Base-by-base conservation (phyloP, 2,329 filamentous ascomycete species). In the Onygenales sp. region DNA sequence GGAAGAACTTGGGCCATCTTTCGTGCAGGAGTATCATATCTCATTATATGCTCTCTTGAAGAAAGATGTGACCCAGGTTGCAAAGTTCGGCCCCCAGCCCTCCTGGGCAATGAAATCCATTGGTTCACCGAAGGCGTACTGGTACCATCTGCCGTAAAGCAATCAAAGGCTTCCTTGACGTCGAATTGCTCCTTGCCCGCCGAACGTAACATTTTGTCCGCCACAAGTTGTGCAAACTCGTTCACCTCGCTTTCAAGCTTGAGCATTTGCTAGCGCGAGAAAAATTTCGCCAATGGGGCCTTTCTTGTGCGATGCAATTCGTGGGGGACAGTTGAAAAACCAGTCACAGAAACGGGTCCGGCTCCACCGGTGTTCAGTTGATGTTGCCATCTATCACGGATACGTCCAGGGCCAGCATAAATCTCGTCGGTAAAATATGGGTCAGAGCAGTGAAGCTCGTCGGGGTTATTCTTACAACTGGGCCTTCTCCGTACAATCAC, bases 51-150 rank as follows among this genome's bases (percentile, higher is more conserved):
- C 63, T 1, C 62, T 66, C 42, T 61, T 61, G 33, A 67, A 60
- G 39, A 69, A 67, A 0, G 61, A 63, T 46, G 62, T 61, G n/a
- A 62, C 60, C 67, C 65, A 68, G 1, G 64, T 68, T 4, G 67
- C 63, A 47, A 70, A 69, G 52, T 72, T 71, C 4, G 69, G 68
- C 31, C 64, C 61, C 69, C 69, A 72, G 0, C 59, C 65, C 2
- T 69, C 59, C 52, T 69, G 65, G 5, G 58, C 56, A 17, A 68
- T 45, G 40, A 68, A 61, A 1, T 69, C 70, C 51, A 71, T 64
- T 4, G 60, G 58, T 43, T 71, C 65, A 8, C 71, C 70, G 50
- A 52, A 55, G 40, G 54, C 45, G 27, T 49, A 55, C 43, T 57
- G 46, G 62, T 61, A 33, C 52, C 51, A 51, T 65, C 57, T 51